phyloP scores from a whole-genome alignment of 1,139 yeast genomes.

The Ogataea hybrid region DNA sequence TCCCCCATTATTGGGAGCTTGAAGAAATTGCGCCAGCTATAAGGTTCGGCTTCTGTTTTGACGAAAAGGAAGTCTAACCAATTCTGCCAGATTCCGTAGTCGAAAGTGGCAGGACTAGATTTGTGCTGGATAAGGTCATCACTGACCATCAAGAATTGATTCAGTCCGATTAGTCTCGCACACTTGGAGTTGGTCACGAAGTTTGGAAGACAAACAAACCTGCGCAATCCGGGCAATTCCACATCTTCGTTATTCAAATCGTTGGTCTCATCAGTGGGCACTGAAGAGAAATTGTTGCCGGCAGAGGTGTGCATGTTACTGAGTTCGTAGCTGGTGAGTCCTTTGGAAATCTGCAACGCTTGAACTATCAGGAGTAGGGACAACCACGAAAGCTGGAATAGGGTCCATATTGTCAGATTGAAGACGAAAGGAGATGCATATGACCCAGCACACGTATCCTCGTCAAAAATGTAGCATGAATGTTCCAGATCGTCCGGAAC shows the following conservation, averaged over 20 bases:
- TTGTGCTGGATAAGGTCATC: slow-evolving; percentile 23
- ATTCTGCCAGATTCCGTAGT: slow-evolving; percentile 59
- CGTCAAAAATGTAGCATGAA: slow-evolving; percentile 46
- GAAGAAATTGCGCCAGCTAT: slow-evolving; percentile 47
- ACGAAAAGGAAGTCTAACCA: slow-evolving; percentile 68
- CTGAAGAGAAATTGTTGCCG: slow-evolving; percentile 35
- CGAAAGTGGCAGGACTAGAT: slow-evolving; percentile 30
- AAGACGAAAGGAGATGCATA: slow-evolving; percentile 52
- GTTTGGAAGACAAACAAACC: slow-evolving; percentile 25
- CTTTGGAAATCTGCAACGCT: slow-evolving; percentile 69
- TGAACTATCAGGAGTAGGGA: slow-evolving; percentile 64
- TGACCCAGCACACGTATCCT: slow-evolving; percentile 59
- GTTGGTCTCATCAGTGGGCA: slow-evolving; percentile 34
- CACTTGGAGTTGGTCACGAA: slow-evolving; percentile 32
- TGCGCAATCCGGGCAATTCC: slow-evolving; percentile 13
- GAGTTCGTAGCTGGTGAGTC: slow-evolving; percentile 79
- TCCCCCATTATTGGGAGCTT: slow-evolving; percentile 59
- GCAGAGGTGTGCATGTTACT: slow-evolving; percentile 32
- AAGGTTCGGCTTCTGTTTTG: slow-evolving; percentile 41
- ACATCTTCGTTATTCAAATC: slow-evolving; percentile 14
- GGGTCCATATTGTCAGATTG: slow-evolving; percentile 54
- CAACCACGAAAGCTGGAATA: slow-evolving; percentile 70
- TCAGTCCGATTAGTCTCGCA: slow-evolving; percentile 25
- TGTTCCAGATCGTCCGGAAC: slow-evolving; percentile 39
- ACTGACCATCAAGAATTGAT: slow-evolving; percentile 24